Evolutionary conservation across 345 rosid species (phyloP), one percentile per base, ranked within the genome.

Genomic region (Streptanthus diversifolius): DNA sequence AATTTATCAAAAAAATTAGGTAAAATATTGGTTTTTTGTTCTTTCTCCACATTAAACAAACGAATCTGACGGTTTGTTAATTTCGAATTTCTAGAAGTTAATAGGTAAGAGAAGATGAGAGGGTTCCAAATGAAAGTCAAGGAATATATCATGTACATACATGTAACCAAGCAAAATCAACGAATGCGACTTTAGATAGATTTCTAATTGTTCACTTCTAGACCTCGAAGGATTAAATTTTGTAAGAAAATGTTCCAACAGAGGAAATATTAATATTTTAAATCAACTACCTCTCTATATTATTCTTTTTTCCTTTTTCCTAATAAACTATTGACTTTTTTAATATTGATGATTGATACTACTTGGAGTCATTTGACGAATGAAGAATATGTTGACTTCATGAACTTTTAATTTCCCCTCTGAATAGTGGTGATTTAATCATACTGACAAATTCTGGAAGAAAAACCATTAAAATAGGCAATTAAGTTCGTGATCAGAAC

Each of bases 291-390:
- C 13, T 61, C 15, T 39, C 39, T 33, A 49, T 27, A n/a, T n/a
- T n/a, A n/a, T n/a, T n/a, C 21, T 49, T 35, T 27, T 37, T 52
- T 55, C 41, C 2, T 54, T 15, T 43, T 43, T 41, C 9, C n/a
- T n/a, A n/a, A n/a, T n/a, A n/a, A n/a, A 43, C 1, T 43, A 30
- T 4, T 35, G 30, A 9, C 25, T 36, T 4, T 15, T 17, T 10
- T 12, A 3, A 5, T n/a, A 3, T 8, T 13, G 30, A n/a, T 32
- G 2, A 70, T 21, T 8, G 68, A 10, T 36, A 29, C 5, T 27
- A 12, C 9, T 25, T 44, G 59, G 72, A 65, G 47, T 25, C 72
- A 17, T 66, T 74, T 58, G 62, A 58, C 61, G 10, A 39, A 10
- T 39, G 25, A n/a, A 48, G 27, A 36, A 27, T 47, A 30, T 47